A percentile compares a stretch with the other conserved stretches of the same genome.
These are phyloP conservation scores for Sinapis alba DNA, from an alignment of 441 rosid species.

Conservation along the genomic window DNA sequence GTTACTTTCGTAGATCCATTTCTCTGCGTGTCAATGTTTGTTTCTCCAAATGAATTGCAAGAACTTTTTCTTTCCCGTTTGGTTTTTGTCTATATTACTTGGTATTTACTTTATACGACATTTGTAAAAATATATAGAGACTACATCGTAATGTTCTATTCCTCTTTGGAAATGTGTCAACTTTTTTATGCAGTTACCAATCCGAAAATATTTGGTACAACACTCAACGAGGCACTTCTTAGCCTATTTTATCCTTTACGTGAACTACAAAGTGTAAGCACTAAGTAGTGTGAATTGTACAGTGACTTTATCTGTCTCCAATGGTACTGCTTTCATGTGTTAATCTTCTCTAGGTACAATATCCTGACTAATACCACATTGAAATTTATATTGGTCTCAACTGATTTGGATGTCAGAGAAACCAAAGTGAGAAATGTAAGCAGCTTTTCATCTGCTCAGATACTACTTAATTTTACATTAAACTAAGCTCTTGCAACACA, in stretches of 20 bases:
- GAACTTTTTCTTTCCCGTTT: neutral
- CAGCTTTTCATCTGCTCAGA: slow-evolving; percentile 5
- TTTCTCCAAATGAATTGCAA: neutral
- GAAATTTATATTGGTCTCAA: slow-evolving; percentile 46
- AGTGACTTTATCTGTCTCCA: too few species aligned
- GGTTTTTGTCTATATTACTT: neutral
- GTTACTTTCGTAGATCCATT: too few species aligned
- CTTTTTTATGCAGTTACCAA: neutral
- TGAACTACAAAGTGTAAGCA: too few species aligned
- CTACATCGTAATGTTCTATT: neutral
- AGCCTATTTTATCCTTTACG: too few species aligned
- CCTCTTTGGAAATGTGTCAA: neutral
- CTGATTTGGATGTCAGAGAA: slow-evolving; percentile 44
- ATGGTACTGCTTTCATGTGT: too few species aligned
- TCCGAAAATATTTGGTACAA: too few species aligned
- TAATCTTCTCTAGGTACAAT: too few species aligned
- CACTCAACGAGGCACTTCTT: too few species aligned
- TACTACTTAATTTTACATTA: neutral
- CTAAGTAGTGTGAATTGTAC: too few species aligned
- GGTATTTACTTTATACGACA: too few species aligned
- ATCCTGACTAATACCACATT: too few species aligned
- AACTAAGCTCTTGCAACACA: neutral
- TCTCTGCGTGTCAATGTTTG: neutral
- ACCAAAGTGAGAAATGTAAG: slow-evolving; percentile 13
- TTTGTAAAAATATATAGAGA: too few species aligned